phyloP scores from a whole-genome alignment of 179 eudicot species.

The Spinacia oleracea region DNA sequence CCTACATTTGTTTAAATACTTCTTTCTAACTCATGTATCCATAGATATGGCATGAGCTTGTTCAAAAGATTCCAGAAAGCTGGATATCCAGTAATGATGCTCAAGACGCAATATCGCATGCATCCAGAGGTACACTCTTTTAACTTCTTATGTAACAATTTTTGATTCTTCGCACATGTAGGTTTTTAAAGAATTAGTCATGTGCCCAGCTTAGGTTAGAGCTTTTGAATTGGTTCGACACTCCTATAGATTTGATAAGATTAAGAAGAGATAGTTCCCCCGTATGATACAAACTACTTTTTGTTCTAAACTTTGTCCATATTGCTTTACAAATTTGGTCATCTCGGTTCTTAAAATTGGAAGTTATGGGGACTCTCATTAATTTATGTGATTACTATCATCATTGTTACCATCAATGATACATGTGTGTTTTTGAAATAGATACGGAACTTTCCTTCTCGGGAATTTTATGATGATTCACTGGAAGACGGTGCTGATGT shows the following conservation, averaged over 20 bases:
- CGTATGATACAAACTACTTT: neutral
- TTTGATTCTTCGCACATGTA: neutral
- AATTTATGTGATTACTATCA: neutral
- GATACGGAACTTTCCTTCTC: constrained; percentile 92
- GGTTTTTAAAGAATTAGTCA: neutral
- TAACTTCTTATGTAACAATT: neutral
- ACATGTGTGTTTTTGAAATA: constrained; percentile 26
- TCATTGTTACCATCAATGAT: constrained; percentile 1
- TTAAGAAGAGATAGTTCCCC: neutral
- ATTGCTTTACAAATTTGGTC: neutral
- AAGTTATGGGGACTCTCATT: neutral
- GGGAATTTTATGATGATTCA: constrained; percentile 72
- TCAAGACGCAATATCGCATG: constrained; percentile 98
- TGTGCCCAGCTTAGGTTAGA: neutral
- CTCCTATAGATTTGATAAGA: neutral
- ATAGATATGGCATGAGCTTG: constrained; percentile 89
- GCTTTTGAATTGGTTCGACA: neutral
- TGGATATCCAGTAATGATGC: constrained; percentile 91
- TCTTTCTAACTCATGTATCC: constrained; percentile 1
- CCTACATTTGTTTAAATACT: neutral
- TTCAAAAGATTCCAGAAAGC: constrained; percentile 93
- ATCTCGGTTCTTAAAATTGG: neutral
- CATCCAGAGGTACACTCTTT: constrained; percentile 73
- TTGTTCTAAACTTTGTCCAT: constrained; percentile 7
- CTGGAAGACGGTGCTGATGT: constrained; percentile 84